phyloP scores from a whole-genome alignment of 139 green algal species.

The Chlorella sp. region DNA sequence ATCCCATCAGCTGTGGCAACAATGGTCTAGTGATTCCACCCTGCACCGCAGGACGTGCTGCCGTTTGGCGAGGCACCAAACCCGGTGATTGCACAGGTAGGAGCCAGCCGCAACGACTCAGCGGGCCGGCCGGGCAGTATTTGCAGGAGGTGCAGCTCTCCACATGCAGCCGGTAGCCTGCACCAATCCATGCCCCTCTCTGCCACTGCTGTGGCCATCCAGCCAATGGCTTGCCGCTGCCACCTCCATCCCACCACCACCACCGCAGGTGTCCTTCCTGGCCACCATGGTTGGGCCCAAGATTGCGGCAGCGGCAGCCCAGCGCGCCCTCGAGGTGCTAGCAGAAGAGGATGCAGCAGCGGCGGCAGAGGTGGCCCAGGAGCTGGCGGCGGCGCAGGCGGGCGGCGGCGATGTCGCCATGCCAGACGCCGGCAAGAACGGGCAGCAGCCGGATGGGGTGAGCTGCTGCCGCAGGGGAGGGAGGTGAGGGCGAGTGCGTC shows the following conservation, averaged over 20 bases:
- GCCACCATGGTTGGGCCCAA: slow-evolving; percentile 77
- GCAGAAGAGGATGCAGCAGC: slow-evolving; percentile 57
- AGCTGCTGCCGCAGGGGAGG: neutral
- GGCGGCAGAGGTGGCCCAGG: slow-evolving; percentile 7
- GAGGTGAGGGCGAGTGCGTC: too few relatives aligned
- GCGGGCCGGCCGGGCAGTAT: too few relatives aligned
- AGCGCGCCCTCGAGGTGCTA: slow-evolving; percentile 82
- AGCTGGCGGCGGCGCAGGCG: neutral
- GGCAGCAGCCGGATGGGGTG: neutral
- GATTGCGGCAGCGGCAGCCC: slow-evolving; percentile 85
- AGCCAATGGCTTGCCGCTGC: neutral
- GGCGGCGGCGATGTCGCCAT: neutral
- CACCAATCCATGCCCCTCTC: neutral
- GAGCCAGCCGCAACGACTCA: too few relatives aligned
- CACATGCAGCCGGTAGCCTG: too few relatives aligned
- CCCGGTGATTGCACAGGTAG: slow-evolving; percentile 86
- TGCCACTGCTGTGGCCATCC: too few relatives aligned
- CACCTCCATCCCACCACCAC: neutral
- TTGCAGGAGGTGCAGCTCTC: too few relatives aligned
- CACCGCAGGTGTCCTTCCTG: slow-evolving; percentile 73
- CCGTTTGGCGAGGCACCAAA: slow-evolving; percentile 86
- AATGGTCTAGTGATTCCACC: too few relatives aligned
- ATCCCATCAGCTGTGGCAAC: too few relatives aligned
- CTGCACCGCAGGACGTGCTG: slow-evolving; percentile 19
- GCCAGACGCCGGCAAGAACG: neutral